A percentile compares a stretch with the other conserved stretches of the same genome.
phyloP scores from a whole-genome alignment of 2,329 filamentous ascomycete species.

The Verticillium tricorpus region DNA sequence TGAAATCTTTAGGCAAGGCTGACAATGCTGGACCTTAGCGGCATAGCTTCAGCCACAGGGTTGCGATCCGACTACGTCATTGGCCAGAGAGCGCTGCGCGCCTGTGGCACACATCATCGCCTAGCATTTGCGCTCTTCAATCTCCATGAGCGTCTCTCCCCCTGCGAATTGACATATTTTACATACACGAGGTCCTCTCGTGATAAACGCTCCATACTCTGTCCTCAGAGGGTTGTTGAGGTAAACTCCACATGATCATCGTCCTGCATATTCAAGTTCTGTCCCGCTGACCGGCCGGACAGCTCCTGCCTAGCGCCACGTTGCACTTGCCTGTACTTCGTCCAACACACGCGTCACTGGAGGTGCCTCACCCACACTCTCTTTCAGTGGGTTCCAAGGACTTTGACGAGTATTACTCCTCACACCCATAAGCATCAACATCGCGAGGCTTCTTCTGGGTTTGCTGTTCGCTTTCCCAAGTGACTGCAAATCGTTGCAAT shows the following conservation, averaged over 20 bases:
- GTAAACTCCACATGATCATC: background rate
- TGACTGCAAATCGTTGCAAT: no score
- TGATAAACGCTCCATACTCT: no score
- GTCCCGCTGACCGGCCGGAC: no score
- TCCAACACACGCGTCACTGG: background rate
- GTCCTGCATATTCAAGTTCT: background rate
- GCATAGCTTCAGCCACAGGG: background rate
- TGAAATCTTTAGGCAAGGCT: constrained; percentile 8
- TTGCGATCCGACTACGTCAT: background rate
- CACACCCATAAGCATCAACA: no score
- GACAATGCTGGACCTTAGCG: background rate
- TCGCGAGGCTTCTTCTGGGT: no score
- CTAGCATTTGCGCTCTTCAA: background rate
- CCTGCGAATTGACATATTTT: background rate
- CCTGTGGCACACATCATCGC: background rate
- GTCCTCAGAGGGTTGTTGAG: no score
- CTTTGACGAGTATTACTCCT: no score
- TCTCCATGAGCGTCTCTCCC: background rate
- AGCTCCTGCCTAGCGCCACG: background rate
- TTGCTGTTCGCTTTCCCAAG: no score
- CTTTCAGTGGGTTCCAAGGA: background rate
- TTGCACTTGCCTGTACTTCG: background rate
- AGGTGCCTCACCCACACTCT: background rate
- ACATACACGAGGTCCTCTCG: no score
- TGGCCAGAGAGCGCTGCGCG: constrained; percentile 1